Evolutionary conservation across 2,329 filamentous ascomycete species (phyloP), one percentile per base, ranked within the genome.

Genomic region (Raffaelea deltoideospora): DNA sequence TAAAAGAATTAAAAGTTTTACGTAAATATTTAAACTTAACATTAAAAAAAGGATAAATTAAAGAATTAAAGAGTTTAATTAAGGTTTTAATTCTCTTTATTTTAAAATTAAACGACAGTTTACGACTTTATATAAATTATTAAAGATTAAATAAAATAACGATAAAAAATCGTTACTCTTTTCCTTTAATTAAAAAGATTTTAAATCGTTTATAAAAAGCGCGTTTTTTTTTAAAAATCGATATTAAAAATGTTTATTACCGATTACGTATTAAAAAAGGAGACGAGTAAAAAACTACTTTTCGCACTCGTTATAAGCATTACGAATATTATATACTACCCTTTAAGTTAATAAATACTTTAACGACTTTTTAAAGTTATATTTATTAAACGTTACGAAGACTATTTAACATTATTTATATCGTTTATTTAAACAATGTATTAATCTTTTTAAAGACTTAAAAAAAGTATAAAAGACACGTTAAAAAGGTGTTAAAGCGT

Each of bases 261-360:
- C 11, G 3, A 5, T 22, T 34, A 13, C 18, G 30, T 3, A 38
- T 34, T 28, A 38, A 34, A 23, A 10, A 34, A 28, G 10, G 14
- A 1, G 18, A 33, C 20, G 19, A 37, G n/a, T 33, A 37, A 24
- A 34, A 38, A 11, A 33, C 11, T 22, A 41, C 38, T 3, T 56
- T 57, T 41, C 31, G 40, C 9, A 53, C 24, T 6, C 33, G 33
- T 2, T 34, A 34, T 28, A 28, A 10, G 14, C 19, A 13, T 5
- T 34, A 19, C 19, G 28, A 34, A 19, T 34, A 34, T 13, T 3
- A 23, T 8, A 14, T 33, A 14, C 18, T 33, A 23, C 22, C 23
- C 15, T 27, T 34, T 34, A 34, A n/a, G 5, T 15, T 33, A 24
- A 26, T 21, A 15, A 33, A 33, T 11, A 11, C 14, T 3, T 14